Evolutionary conservation across 345 rosid species (phyloP).

Genomic region (Psidium friedrichsthalianum): DNA sequence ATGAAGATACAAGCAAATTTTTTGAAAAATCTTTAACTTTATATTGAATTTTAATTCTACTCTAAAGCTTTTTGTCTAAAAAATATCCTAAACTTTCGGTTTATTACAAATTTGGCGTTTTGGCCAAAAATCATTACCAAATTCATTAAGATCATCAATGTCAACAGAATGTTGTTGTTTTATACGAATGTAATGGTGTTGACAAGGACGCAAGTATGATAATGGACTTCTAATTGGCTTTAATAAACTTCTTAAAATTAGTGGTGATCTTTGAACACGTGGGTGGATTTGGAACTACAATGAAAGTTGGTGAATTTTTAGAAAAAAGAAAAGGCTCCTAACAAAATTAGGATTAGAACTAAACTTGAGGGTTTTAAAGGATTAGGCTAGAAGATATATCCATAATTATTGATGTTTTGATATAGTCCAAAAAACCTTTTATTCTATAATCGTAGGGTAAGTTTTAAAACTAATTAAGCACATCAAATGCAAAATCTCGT

Average conservation of each 20-base stretch:
- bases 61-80: neutral
- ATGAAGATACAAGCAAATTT: rapidly evolving
- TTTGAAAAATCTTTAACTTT: rapidly evolving
- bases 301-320: neutral
- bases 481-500: neutral
- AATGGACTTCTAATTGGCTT: neutral
- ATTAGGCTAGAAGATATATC: rapidly evolving
- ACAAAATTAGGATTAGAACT: rapidly evolving
- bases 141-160: neutral
- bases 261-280: rapidly evolving
- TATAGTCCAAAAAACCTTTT: neutral
- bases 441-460: neutral
- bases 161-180: rapidly evolving
- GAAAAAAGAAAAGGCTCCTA: neutral
- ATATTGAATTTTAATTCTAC: rapidly evolving
- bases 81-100: neutral
- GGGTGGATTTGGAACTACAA: rapidly evolving
- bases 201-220: neutral
- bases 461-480: neutral
- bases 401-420: rapidly evolving
- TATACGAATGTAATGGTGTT: rapidly evolving
- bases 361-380: rapidly evolving
- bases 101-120: rapidly evolving
- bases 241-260: neutral
- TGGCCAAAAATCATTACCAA: rapidly evolving